Conservation (phyloP, 495 filamentous ascomycete genomes). For the Hamigera avellanea region DNA sequence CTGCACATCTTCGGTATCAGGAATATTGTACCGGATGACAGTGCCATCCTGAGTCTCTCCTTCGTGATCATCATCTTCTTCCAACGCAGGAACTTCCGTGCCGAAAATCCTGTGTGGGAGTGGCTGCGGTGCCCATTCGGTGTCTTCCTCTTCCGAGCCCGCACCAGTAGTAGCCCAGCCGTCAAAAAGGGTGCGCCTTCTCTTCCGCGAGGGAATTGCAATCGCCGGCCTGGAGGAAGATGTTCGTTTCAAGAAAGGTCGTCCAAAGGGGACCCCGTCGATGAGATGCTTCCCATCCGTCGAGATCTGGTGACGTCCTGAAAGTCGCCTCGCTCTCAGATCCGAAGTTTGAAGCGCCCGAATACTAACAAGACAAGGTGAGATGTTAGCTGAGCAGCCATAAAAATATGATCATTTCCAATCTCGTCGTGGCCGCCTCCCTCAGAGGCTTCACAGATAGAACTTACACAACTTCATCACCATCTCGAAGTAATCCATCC, state of each 20-base stretch:
- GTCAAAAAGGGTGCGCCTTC: constrained; percentile 39
- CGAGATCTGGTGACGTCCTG: constrained; percentile 77
- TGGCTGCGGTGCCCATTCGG: constrained; percentile 22
- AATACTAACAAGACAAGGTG: constrained; percentile 43
- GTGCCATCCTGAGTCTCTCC: constrained; percentile 19
- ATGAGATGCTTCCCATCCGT: constrained; percentile 70
- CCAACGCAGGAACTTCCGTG: not conserved
- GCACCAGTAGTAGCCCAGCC: constrained; percentile 19
- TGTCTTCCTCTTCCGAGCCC: constrained; percentile 22
- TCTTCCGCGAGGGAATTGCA: constrained; percentile 67
- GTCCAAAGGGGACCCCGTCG: constrained; percentile 83
- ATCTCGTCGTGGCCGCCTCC: not conserved
- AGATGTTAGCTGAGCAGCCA: constrained; percentile 1
- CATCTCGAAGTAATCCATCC: constrained; percentile 58
- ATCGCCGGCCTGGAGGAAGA: constrained; percentile 51
- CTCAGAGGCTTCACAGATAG: not conserved
- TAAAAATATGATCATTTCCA: not conserved
- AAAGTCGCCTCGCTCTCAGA: constrained; percentile 58
- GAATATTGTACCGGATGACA: constrained; percentile 27
- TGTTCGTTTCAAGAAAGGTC: constrained; percentile 48
- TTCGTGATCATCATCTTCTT: constrained; percentile 18
- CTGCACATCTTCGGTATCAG: constrained; percentile 15
- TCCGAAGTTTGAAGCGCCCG: constrained; percentile 69
- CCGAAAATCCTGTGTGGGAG: not conserved
- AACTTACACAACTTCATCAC: constrained; percentile 73